phyloP scores from a whole-genome alignment of 2,329 filamentous ascomycete genomes.

The Fusarium lateritium region DNA sequence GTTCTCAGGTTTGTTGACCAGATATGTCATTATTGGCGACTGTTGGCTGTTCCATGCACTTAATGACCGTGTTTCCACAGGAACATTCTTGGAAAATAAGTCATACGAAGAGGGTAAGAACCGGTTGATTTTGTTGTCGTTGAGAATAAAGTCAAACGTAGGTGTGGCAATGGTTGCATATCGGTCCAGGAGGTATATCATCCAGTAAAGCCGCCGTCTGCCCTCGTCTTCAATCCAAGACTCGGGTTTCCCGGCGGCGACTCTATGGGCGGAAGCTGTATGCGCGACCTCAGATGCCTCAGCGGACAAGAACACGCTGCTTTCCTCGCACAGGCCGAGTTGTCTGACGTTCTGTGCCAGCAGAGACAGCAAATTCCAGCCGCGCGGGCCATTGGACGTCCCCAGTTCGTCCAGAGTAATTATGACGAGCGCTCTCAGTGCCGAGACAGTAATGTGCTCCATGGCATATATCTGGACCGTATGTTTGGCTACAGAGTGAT shows the following conservation, averaged over 20 bases:
- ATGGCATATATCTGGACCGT: slow-evolving; percentile 60
- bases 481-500: slow-evolving; percentile 57
- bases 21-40: slow-evolving; percentile 44
- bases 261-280: slow-evolving; percentile 55
- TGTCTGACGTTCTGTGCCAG: slow-evolving; percentile 58
- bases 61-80: slow-evolving; percentile 58
- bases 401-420: slow-evolving; percentile 60
- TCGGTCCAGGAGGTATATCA: slow-evolving; percentile 62
- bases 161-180: slow-evolving; percentile 61
- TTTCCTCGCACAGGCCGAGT: slow-evolving; percentile 58
- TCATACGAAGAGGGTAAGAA: slow-evolving; percentile 62
- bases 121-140: slow-evolving; percentile 57
- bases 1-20: slow-evolving; percentile 59
- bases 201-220: slow-evolving; percentile 60
- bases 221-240: slow-evolving; percentile 64
- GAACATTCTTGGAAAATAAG: slow-evolving; percentile 60
- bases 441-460: slow-evolving; percentile 58
- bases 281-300: slow-evolving; percentile 52
- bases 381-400: slow-evolving; percentile 59
- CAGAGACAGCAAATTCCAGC: slow-evolving; percentile 59
- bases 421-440: slow-evolving; percentile 59
- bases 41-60: slow-evolving; percentile 46
- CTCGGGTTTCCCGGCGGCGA: slow-evolving; percentile 55
- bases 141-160: slow-evolving; percentile 59
- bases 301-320: slow-evolving; percentile 55